Base-by-base conservation (phyloP, 352 stramenopile species). In the Globisporangium irregulare region DNA sequence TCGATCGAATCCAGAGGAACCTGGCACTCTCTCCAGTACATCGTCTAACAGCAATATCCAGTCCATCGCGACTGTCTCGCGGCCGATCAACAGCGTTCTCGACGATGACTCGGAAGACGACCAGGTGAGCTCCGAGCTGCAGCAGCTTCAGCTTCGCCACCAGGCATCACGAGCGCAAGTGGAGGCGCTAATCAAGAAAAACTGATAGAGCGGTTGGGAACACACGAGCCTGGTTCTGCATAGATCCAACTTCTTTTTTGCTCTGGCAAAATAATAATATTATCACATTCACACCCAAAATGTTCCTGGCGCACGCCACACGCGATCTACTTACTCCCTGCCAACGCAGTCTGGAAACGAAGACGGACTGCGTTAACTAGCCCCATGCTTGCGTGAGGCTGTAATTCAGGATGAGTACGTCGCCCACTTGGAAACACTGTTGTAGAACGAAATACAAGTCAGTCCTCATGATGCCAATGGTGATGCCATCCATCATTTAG, bases 361-460 rank as follows among this genome's bases (percentile, higher is more conserved):
- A 62, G 56, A 34, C 27, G 48, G n/a, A 24, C 27, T 36, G 32
- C 48, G 5, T 81, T 80, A 94, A 2, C 43, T 51, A 51, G 18
- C 86, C 87, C 86, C 87, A 95, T 12, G 87, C 87, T 18, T 95
- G 87, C 0, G 84, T 93, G 29, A 93, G 73, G 70, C 87, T 95
- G 74, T 95, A 95, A 55, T 94, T 95, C 18, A 95, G 78, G n/a
- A 95, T 77, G 7, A 95, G 76, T 1, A 92, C 78, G 57, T 92
- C 83, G 0, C 83, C 83, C 1, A 90, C 81, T 76, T 94, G 86
- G 66, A 95, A 95, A 59, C 86, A 91, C 87, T 95, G 59, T 36
- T 32, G 18, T 34, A 12, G 4, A 51, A 7, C 14, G 3, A 46
- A 7, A 55, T 14, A 56, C 18, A n/a, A 24, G 15, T 25, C 22